Conservation (phyloP, 1,139 yeast species). For the Candida glucosophila region DNA sequence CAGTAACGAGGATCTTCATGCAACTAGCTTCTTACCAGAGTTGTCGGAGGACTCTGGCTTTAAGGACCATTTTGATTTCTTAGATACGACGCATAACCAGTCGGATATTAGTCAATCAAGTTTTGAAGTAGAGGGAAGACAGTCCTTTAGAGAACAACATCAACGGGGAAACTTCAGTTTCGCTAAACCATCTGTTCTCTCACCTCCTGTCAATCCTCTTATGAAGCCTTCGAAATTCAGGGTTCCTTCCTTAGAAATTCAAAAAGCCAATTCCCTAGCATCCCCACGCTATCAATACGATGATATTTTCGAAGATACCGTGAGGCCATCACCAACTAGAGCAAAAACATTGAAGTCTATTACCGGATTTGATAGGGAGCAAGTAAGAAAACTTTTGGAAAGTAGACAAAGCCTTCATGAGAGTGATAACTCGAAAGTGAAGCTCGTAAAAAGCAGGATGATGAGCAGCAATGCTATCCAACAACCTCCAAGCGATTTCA, state of each 20-base stretch:
- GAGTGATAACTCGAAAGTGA: slow-evolving; percentile 33
- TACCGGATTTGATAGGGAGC: slow-evolving; percentile 43
- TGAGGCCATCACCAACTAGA: slow-evolving; percentile 24
- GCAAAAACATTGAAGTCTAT: slow-evolving; percentile 35
- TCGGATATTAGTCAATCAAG: slow-evolving; percentile 11
- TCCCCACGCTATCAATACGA: slow-evolving; percentile 32
- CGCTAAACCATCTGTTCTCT: too few species aligned
- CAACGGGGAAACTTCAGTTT: too few species aligned
- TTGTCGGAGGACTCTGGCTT: slow-evolving; percentile 42
- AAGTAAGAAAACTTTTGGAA: slow-evolving; percentile 32
- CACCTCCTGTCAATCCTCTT: too few species aligned
- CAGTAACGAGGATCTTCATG: slow-evolving; percentile 27
- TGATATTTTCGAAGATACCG: slow-evolving; percentile 36
- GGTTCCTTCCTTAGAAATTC: slow-evolving; percentile 39
- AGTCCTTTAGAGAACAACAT: slow-evolving; percentile 4
- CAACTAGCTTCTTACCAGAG: slow-evolving; percentile 37
- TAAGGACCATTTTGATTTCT: slow-evolving; percentile 27
- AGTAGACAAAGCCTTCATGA: slow-evolving; percentile 33
- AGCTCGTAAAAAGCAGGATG: slow-evolving; percentile 21
- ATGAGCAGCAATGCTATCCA: slow-evolving; percentile 24
- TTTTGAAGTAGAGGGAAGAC: slow-evolving; percentile 16
- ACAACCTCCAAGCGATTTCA: slow-evolving; percentile 18
- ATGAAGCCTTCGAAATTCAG: slow-evolving; percentile 25
- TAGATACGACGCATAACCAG: slow-evolving; percentile 12
- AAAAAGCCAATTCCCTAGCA: slow-evolving; percentile 24